A percentile compares a stretch with the other conserved stretches of the same genome.
phyloP scores from a whole-genome alignment of 2,329 filamentous ascomycete genomes.

The Ramularia collo-cygni region DNA sequence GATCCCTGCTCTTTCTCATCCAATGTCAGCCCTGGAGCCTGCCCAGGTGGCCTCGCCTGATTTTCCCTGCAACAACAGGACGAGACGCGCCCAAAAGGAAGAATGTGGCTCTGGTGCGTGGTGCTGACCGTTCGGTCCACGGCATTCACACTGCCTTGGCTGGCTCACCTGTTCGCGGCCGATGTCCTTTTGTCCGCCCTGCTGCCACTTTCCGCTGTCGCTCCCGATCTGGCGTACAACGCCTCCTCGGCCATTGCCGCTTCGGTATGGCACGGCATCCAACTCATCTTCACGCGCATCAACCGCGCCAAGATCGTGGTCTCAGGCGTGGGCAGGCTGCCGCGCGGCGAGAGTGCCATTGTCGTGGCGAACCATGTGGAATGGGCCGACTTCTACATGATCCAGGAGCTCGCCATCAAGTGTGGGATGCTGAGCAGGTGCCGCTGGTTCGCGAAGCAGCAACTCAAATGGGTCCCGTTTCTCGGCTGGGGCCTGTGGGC shows the following conservation, averaged over 20 bases:
- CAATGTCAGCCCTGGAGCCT: too few species aligned
- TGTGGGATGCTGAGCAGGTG: constrained; percentile 55
- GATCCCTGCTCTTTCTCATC: too few species aligned
- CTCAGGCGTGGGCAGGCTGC: constrained; percentile 46
- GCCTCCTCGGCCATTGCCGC: constrained; percentile 49
- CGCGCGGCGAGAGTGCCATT: constrained; percentile 51
- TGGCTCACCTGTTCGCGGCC: constrained; percentile 46
- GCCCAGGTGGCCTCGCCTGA: too few species aligned
- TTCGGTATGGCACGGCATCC: constrained; percentile 52
- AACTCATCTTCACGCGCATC: constrained; percentile 48
- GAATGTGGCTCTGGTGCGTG: too few species aligned
- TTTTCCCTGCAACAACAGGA: too few species aligned
- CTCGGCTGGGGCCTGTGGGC: constrained; percentile 59
- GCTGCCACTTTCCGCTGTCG: constrained; percentile 27
- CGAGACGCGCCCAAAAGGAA: too few species aligned
- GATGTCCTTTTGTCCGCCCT: constrained; percentile 40
- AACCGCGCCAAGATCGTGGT: constrained; percentile 50
- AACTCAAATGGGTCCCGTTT: constrained; percentile 53
- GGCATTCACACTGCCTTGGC: constrained; percentile 42
- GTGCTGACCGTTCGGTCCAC: constrained; percentile 21
- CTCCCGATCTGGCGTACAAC: constrained; percentile 47
- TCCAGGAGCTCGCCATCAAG: constrained; percentile 50
- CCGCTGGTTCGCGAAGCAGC: constrained; percentile 56
- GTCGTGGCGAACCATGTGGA: constrained; percentile 55
- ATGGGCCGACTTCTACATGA: constrained; percentile 60